Percentiles rank a stretch among this genome's conserved stretches.
These are phyloP conservation scores for Calocybe gangraenosa DNA, from an alignment of 768 basidiomycete species.

Conservation along the genomic window DNA sequence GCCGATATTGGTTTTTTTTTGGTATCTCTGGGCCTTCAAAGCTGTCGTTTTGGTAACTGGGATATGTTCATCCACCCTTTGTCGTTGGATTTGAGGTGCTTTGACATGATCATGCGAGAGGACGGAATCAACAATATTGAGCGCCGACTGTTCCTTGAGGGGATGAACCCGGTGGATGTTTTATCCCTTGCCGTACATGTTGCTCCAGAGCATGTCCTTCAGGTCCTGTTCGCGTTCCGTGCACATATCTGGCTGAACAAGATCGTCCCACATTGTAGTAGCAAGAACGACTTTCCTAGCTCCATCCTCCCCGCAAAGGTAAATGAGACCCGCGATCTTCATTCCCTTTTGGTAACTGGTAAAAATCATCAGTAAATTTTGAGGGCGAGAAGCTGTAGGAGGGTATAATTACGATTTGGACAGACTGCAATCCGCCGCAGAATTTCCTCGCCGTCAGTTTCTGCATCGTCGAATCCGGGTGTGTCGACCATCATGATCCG, in stretches of 20 bases:
- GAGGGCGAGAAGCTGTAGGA: too few relatives aligned
- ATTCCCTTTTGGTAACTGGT: too few relatives aligned
- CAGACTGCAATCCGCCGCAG: too few relatives aligned
- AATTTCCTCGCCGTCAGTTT: too few relatives aligned
- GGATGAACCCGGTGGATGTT: background rate
- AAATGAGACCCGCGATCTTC: too few relatives aligned
- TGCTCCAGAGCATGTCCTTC: conserved; percentile 7
- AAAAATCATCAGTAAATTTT: too few relatives aligned
- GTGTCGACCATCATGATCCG: background rate
- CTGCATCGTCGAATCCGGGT: background rate
- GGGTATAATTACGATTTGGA: too few relatives aligned
- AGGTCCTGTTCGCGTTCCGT: conserved; percentile 9
- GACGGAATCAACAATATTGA: conserved; percentile 16
- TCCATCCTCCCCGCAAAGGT: conserved; percentile 15
- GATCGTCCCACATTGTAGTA: conserved; percentile 13
- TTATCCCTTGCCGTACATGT: conserved; percentile 9
- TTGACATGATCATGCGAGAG: conserved; percentile 13
- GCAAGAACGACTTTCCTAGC: conserved; percentile 13
- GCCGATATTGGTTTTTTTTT: too few relatives aligned
- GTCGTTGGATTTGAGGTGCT: too few relatives aligned
- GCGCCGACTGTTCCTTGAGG: conserved; percentile 2
- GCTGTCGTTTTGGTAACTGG: too few relatives aligned
- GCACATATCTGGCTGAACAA: background rate
- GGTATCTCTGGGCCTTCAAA: too few relatives aligned
- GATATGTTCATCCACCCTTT: too few relatives aligned